Conservation (phyloP, 306 rosid species). For the Rosa lucieae region DNA sequence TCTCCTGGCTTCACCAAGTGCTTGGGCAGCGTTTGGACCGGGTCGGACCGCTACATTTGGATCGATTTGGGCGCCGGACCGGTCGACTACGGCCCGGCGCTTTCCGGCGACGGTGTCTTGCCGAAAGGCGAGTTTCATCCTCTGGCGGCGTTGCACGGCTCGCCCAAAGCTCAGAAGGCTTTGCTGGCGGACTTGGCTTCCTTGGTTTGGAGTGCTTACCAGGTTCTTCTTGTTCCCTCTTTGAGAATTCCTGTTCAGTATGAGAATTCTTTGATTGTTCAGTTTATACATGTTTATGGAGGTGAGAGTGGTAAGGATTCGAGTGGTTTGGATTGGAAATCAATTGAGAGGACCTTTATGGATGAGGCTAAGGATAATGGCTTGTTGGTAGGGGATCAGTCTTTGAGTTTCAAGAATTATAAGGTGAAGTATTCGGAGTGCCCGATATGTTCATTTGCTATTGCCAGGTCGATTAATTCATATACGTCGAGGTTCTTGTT, state of each 20-base stretch:
- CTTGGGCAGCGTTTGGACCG: constrained; percentile 75
- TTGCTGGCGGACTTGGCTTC: constrained; percentile 78
- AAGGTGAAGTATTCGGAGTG: constrained; percentile 50
- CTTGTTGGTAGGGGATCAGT: constrained; percentile 66
- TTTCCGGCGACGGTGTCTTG: constrained; percentile 81
- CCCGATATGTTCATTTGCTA: constrained; percentile 65
- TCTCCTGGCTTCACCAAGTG: constrained; percentile 73
- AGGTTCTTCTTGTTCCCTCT: constrained; percentile 83
- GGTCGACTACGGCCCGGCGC: constrained; percentile 82
- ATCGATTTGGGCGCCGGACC: constrained; percentile 91
- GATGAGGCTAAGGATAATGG: constrained; percentile 57
- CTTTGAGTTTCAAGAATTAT: constrained; percentile 55
- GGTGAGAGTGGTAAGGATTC: constrained; percentile 38
- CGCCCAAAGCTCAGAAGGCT: constrained; percentile 66
- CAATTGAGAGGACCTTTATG: constrained; percentile 57
- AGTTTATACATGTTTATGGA: constrained; percentile 61
- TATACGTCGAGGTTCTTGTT: constrained; percentile 88
- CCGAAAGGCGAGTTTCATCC: constrained; percentile 95
- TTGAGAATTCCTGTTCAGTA: constrained; percentile 71
- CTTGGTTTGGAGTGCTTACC: constrained; percentile 72
- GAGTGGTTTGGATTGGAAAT: constrained; percentile 65
- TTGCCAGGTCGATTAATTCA: constrained; percentile 70
- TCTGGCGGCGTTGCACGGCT: constrained; percentile 63
- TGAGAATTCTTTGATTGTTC: constrained; percentile 67
- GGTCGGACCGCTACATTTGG: constrained; percentile 69